These are phyloP conservation scores for Selenicereus undatus DNA, from an alignment of 148 eudicot genomes.

Conservation along the genomic window DNA sequence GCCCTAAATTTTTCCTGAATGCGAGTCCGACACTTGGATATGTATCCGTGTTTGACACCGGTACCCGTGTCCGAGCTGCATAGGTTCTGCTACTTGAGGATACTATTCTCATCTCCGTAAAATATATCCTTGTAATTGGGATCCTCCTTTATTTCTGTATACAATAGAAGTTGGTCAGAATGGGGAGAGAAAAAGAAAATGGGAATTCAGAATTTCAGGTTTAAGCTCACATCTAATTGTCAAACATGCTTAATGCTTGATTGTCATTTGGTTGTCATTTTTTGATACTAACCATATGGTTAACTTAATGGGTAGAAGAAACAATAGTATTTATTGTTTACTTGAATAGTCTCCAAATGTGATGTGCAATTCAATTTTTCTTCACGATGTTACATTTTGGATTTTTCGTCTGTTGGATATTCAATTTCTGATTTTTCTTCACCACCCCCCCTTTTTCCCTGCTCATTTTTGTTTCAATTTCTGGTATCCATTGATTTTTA, in stretches of 20 bases:
- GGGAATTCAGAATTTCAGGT: background rate
- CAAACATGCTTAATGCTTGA: background rate
- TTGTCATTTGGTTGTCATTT: background rate
- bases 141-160: background rate
- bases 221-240: background rate
- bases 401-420: background rate
- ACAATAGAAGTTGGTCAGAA: background rate
- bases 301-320: background rate
- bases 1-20: background rate
- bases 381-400: conserved; percentile 2
- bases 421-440: background rate
- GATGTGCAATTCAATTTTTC: background rate
- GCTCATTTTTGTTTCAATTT: background rate
- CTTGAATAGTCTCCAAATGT: background rate
- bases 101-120: too few relatives aligned
- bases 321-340: background rate
- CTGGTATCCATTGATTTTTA: background rate
- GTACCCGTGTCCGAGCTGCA: too few relatives aligned
- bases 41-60: background rate
- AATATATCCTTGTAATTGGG: too few relatives aligned
- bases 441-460: background rate
- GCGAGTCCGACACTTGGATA: background rate
- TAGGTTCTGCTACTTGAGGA: too few relatives aligned
- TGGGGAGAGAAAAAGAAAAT: background rate
- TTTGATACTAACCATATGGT: background rate